Evolutionary conservation across 352 stramenopile genomes (phyloP), one percentile per base, ranked within the genome.

Genomic region (Phytopythium boreale): DNA sequence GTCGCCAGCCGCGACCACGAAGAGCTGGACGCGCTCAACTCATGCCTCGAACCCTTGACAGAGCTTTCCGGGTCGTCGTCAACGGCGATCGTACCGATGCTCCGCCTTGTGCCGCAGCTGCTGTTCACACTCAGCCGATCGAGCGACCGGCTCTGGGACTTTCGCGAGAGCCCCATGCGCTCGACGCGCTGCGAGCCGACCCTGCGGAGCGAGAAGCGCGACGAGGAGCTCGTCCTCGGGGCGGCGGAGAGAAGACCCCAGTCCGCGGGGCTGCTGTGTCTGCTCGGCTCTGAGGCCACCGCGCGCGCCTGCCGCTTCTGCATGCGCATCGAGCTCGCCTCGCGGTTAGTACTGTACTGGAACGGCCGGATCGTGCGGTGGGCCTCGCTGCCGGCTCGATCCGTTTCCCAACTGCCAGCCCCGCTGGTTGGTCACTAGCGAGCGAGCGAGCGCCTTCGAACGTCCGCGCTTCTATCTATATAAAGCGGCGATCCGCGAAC

Each of bases 61-160:
- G 56, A 49, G 36, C 22, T 14, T 22, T 51, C 37, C 4, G 36
- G 56, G n/a, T 52, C 56, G 56, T 61, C 56, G 26, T 61, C 56
- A 4, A 51, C 56, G 20, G 56, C 39, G 34, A 50, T 20, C 4
- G 55, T 60, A 1, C 55, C 34, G 1, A 6, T 36, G 55, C 55
- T 60, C 34, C 55, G 55, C 20, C 24, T 59, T 8, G 43, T 50
- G 20, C 7, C 43, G 36, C 31, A 12, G 37, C 34, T 34, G 55
- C 55, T 50, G 37, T 22, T 26, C 7, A 27, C 52, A 37, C 55
- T 50, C 34, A 20, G 55, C 17, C 55, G 55, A 14, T 20, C 55
- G 37, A n/a, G 20, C 36, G 36, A 34, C 20, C 20, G 26, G 52
- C 31, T 43, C 24, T 39, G 52, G 34, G 24, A 36, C 34, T 26